These are phyloP conservation scores for Bruguiera hainesii DNA, from an alignment of 441 rosid genomes.

Conservation along the genomic window DNA sequence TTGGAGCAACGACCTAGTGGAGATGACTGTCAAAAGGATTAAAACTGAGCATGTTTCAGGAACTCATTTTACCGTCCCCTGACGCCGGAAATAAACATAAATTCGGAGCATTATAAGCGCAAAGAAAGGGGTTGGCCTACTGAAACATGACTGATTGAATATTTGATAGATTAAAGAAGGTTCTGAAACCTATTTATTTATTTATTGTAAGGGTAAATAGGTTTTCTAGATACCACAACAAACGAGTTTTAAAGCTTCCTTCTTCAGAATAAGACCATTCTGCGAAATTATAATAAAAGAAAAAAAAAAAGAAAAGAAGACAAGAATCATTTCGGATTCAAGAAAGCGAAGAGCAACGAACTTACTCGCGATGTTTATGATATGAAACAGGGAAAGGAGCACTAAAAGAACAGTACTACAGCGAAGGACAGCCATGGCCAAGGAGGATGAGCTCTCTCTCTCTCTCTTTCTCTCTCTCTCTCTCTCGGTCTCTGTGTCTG, in stretches of 20 bases:
- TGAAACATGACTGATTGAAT: too few relatives aligned
- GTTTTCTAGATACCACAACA: too few relatives aligned
- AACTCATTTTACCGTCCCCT: background rate
- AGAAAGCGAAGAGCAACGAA: background rate
- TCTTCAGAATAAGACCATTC: background rate
- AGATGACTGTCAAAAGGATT: too few relatives aligned
- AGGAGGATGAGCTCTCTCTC: conserved; percentile 3
- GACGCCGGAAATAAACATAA: too few relatives aligned
- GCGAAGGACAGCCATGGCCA: conserved; percentile 31
- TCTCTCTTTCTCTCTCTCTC: background rate
- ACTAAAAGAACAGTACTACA: conserved; percentile 11
- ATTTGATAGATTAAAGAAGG: too few relatives aligned
- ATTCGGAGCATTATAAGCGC: too few relatives aligned
- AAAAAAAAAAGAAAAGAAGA: background rate
- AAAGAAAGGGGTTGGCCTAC: too few relatives aligned
- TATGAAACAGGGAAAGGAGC: conserved; percentile 24
- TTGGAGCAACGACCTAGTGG: too few relatives aligned
- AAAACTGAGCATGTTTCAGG: background rate
- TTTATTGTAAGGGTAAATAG: too few relatives aligned
- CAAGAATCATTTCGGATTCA: background rate
- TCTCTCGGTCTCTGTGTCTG: too few relatives aligned
- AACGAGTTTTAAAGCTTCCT: background rate
- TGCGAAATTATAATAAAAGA: background rate
- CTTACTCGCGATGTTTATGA: conserved; percentile 34
- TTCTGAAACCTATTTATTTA: too few relatives aligned